phyloP scores from a whole-genome alignment of 345 rosid genomes.

The Carallia brachiata region DNA sequence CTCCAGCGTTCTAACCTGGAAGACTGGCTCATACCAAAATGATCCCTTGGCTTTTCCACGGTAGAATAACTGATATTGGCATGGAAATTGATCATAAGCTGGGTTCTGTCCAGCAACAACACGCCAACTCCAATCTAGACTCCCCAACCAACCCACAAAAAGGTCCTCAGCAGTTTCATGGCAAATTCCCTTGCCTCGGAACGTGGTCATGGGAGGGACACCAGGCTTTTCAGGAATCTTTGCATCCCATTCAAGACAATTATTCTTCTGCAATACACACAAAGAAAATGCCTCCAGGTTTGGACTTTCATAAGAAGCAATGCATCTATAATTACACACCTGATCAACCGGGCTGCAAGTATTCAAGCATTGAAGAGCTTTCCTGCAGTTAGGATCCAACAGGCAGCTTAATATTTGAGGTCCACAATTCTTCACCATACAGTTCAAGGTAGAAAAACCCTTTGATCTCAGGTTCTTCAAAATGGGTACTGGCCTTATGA shows the following conservation, averaged over 20 bases:
- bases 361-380: conserved; percentile 89
- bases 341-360: conserved; percentile 89
- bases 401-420: conserved; percentile 78
- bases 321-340: conserved; percentile 87
- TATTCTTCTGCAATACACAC: conserved; percentile 81
- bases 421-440: conserved; percentile 87
- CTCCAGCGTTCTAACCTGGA: conserved; percentile 77
- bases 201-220: conserved; percentile 66
- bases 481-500: conserved; percentile 71
- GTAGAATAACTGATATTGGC: conserved; percentile 89
- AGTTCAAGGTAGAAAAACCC: conserved; percentile 80
- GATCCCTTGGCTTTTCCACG: conserved; percentile 88
- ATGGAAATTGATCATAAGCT: conserved; percentile 93
- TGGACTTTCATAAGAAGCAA: conserved; percentile 93
- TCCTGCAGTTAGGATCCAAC: conserved; percentile 82
- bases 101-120: conserved; percentile 95
- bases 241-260: conserved; percentile 77
- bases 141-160: conserved; percentile 88
- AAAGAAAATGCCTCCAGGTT: conserved; percentile 81
- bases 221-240: conserved; percentile 66
- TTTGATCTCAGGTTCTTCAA: conserved; percentile 79
- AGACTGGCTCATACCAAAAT: conserved; percentile 93
- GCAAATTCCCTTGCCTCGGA: conserved; percentile 54
- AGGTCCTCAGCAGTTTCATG: conserved; percentile 80
- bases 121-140: conserved; percentile 88